A percentile compares a stretch with the other conserved stretches of the same genome.
Evolutionary conservation across 2,329 filamentous ascomycete species (phyloP).

Genomic region (Pseudogymnoascus sp.): DNA sequence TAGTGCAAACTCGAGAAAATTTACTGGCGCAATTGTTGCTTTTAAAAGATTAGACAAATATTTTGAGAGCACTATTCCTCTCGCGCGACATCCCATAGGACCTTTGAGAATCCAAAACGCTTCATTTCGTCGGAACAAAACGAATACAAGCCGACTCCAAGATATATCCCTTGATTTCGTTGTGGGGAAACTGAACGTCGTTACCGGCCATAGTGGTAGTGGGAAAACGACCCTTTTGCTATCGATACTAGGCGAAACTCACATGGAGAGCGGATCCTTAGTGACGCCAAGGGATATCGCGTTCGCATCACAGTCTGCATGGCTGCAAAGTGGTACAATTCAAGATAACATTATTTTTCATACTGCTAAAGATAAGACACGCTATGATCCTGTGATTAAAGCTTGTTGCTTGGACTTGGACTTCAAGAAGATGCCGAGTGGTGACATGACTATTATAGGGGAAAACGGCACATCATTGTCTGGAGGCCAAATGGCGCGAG

Average conservation of each 20-base stretch:
- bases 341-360: constrained; percentile 40
- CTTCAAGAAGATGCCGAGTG: constrained; percentile 54
- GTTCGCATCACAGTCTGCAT: constrained; percentile 38
- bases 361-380: constrained; percentile 57
- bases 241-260: constrained; percentile 28
- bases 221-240: constrained; percentile 47
- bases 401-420: constrained; percentile 56
- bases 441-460: constrained; percentile 54
- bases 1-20: too few species aligned
- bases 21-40: too few species aligned
- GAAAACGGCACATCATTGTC: constrained; percentile 56
- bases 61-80: background rate
- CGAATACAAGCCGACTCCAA: too few species aligned
- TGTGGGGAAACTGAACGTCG: constrained; percentile 25
- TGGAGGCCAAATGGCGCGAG: constrained; percentile 53
- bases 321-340: too few species aligned
- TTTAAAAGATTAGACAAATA: constrained; percentile 32
- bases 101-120: too few species aligned
- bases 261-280: constrained; percentile 32
- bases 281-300: constrained; percentile 55
- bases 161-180: constrained; percentile 17
- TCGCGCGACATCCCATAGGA: constrained; percentile 14
- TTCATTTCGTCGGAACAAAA: too few species aligned
- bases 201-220: constrained; percentile 56
- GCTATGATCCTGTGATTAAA: constrained; percentile 62